Percentiles rank a stretch among this genome's conserved stretches.
Evolutionary conservation across 2,329 filamentous ascomycete species (phyloP).

Genomic region (Pseudocercospora macadamiae): DNA sequence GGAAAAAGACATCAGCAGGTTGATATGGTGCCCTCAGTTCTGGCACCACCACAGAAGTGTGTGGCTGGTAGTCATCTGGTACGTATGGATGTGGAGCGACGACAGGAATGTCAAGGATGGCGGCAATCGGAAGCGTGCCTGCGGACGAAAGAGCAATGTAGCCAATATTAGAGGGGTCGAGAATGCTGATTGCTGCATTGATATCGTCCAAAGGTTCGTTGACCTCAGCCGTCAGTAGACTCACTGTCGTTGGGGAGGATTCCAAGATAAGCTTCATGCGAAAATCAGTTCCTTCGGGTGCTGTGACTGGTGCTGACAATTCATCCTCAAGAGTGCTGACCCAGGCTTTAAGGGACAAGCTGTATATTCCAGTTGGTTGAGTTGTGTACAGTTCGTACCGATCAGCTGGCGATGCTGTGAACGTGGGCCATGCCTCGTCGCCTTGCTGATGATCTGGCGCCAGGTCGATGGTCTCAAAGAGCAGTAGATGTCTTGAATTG

Average conservation of each 20-base stretch:
- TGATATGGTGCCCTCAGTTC: slow-evolving; percentile 61
- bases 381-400: slow-evolving; percentile 64
- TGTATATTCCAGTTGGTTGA: slow-evolving; percentile 56
- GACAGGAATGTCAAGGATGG: slow-evolving; percentile 55
- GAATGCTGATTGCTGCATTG: slow-evolving; percentile 55
- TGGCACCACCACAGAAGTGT: slow-evolving; percentile 46
- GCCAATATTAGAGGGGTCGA: slow-evolving; percentile 58
- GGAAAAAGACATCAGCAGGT: slow-evolving; percentile 61
- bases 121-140: slow-evolving; percentile 45
- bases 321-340: slow-evolving; percentile 60
- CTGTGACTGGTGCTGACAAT: slow-evolving; percentile 43
- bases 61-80: slow-evolving; percentile 23
- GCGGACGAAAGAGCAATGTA: slow-evolving; percentile 57
- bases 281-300: slow-evolving; percentile 57
- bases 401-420: slow-evolving; percentile 59
- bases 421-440: slow-evolving; percentile 52
- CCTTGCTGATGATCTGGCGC: slow-evolving; percentile 26
- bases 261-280: slow-evolving; percentile 60
- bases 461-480: slow-evolving; percentile 48
- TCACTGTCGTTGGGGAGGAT: slow-evolving; percentile 52
- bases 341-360: slow-evolving; percentile 61
- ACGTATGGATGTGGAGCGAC: slow-evolving; percentile 60
- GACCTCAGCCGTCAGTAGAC: slow-evolving; percentile 44
- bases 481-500: slow-evolving; percentile 34
- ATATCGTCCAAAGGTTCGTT: slow-evolving; percentile 30